Percentiles rank a stretch among this genome's conserved stretches.
Evolutionary conservation across 2,329 filamentous ascomycete species (phyloP).

Genomic region (Verticillium klebahnii): DNA sequence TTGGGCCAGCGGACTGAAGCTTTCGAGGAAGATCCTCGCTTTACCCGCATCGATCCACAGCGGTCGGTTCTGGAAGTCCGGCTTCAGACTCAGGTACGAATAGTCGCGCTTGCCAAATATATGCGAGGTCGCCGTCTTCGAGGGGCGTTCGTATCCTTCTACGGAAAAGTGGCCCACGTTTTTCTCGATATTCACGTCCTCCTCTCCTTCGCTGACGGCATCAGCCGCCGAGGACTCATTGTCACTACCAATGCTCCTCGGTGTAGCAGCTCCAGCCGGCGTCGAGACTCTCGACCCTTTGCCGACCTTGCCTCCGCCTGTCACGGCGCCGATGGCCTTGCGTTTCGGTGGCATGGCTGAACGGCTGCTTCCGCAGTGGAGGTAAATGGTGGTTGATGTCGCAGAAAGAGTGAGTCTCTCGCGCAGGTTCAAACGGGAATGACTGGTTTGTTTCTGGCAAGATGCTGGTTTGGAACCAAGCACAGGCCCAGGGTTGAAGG

Average conservation of each 20-base stretch:
- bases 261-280: constrained; percentile 51
- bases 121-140: constrained; percentile 26
- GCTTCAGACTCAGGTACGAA: constrained; percentile 76
- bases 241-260: constrained; percentile 51
- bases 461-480: neutral
- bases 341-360: constrained; percentile 61
- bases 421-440: neutral
- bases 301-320: constrained; percentile 48
- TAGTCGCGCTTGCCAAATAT: constrained; percentile 62
- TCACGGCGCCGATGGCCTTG: constrained; percentile 52
- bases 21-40: constrained; percentile 87
- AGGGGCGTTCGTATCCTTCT: constrained; percentile 32
- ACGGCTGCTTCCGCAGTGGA: constrained; percentile 1
- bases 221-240: constrained; percentile 37
- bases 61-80: constrained; percentile 83
- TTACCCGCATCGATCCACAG: constrained; percentile 89
- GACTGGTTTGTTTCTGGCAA: neutral
- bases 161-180: constrained; percentile 58
- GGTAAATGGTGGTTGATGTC: neutral
- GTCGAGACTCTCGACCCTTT: constrained; percentile 55
- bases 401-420: neutral
- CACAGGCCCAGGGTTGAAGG: neutral
- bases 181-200: constrained; percentile 50
- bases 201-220: constrained; percentile 28
- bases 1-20: constrained; percentile 81